phyloP scores from a whole-genome alignment of 106 monocot species.

The Dendrobium huoshanense region DNA sequence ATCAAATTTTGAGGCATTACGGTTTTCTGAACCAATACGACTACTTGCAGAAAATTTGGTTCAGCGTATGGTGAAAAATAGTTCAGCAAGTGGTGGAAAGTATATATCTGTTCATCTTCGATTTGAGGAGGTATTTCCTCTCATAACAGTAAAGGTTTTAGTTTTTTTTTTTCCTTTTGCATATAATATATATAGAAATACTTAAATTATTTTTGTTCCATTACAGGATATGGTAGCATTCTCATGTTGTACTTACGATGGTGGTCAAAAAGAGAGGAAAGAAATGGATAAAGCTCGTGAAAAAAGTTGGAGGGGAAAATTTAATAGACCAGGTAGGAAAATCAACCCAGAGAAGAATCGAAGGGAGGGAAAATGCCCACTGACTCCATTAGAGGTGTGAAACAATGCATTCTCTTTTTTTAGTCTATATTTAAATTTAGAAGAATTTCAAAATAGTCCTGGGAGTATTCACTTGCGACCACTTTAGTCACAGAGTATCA shows the following conservation, averaged over 20 bases:
- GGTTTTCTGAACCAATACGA: constrained; percentile 83
- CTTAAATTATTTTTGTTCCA: constrained; percentile 1
- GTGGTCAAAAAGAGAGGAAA: constrained; percentile 64
- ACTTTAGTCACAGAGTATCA: no score
- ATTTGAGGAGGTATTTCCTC: constrained; percentile 80
- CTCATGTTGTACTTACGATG: constrained; percentile 92
- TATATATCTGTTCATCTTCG: constrained; percentile 94
- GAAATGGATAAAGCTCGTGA: constrained; percentile 96
- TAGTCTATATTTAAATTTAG: background rate
- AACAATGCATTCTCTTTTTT: background rate
- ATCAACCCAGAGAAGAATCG: constrained; percentile 63
- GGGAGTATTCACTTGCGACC: no score
- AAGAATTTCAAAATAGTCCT: no score
- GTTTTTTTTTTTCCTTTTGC: background rate
- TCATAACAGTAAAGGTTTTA: background rate
- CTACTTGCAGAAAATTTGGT: constrained; percentile 84
- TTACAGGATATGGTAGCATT: constrained; percentile 96
- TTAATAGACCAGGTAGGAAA: constrained; percentile 56
- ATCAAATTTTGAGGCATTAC: constrained; percentile 80
- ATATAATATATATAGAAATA: background rate
- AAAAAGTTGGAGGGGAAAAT: constrained; percentile 94
- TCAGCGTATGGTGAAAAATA: constrained; percentile 76
- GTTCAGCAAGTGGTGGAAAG: constrained; percentile 67
- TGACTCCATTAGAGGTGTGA: constrained; percentile 87
- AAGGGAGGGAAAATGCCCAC: constrained; percentile 84